phyloP scores from a whole-genome alignment of 2,329 filamentous ascomycete genomes.

The Cladobotryum mycophilum region DNA sequence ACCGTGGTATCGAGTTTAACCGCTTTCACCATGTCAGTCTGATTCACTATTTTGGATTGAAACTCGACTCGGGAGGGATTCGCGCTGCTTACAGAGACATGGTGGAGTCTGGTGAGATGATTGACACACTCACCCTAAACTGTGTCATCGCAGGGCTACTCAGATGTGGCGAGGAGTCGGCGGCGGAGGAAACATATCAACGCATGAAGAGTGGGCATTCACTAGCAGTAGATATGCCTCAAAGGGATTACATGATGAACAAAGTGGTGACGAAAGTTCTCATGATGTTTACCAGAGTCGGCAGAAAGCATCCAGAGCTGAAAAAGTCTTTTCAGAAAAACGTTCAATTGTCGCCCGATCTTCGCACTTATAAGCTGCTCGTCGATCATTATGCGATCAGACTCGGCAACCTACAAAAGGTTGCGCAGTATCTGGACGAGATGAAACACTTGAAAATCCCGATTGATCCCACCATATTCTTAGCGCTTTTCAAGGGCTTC shows the following conservation, averaged over 20 bases:
- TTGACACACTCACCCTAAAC: constrained; percentile 83
- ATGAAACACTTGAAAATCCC: constrained; percentile 66
- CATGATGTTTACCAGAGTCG: constrained; percentile 51
- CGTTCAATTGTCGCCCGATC: constrained; percentile 64
- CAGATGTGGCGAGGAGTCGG: constrained; percentile 64
- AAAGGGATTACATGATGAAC: constrained; percentile 40
- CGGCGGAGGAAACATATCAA: constrained; percentile 74
- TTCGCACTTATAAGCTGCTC: constrained; percentile 73
- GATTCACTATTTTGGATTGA: constrained; percentile 78
- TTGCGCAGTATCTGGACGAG: constrained; percentile 68
- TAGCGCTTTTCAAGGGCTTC: constrained; percentile 80
- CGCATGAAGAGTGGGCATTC: constrained; percentile 67
- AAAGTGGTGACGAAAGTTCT: constrained; percentile 48
- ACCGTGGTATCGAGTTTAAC: constrained; percentile 60
- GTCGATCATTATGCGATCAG: constrained; percentile 65
- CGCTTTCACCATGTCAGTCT: constrained; percentile 76
- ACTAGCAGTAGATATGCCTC: constrained; percentile 32
- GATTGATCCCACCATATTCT: constrained; percentile 69
- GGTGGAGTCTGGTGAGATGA: constrained; percentile 77
- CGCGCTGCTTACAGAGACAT: constrained; percentile 74
- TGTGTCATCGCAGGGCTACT: constrained; percentile 77
- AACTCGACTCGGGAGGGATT: constrained; percentile 65
- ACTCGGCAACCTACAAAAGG: constrained; percentile 64
- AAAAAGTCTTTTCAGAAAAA: constrained; percentile 50
- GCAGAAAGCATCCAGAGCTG: constrained; percentile 50